Base-by-base conservation (phyloP, 345 rosid genomes). In the Lumnitzera littorea region DNA sequence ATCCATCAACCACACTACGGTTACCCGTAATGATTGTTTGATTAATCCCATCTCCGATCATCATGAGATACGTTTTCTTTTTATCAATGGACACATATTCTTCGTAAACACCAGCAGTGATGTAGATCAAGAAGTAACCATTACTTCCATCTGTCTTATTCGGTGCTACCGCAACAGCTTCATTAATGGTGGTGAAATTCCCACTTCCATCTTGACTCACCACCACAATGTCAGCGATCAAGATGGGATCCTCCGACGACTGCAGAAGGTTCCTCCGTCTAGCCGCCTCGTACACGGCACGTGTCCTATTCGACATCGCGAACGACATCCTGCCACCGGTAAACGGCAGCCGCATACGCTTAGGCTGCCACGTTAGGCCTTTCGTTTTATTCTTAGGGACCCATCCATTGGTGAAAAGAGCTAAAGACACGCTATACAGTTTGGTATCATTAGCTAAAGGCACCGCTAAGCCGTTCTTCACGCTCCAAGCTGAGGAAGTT, bases 1-100 rank as follows among this genome's bases (percentile, higher is more conserved):
- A 90, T 12, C 87, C 89, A 46, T 88, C 97, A 15, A 63, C 90
- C 9, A 82, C 87, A 65, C 78, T 94, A 12, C 90, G 86, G 64
- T 87, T 87, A 50, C 99, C 96, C 8, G 95, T 87, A 50, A 94
- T 78, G 15, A 94, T 61, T 3, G 99, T 94, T 53, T 70, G 83
- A 67, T 85, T 84, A 58, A 94, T 90, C 15, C 97, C 99, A 5
- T 83, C 99, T 11, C 98, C 99, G 3, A 90, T 70, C 74, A 94
- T 90, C 94, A 90, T 87, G 43, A 94, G 72, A 53, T 82, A 85
- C 24, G 56, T 71, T 74, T 90, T 94, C 55, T 70, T 90, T 76
- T 84, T 94, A 0, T 87, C 59, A 56, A 94, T 74, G 48, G 84
- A 65, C 5, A 94, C 72, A 13, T 88, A 82, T 71, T 94, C 99